These are phyloP conservation scores for Echeveria elegans DNA, from an alignment of 164 flowering plant genomes.

Conservation along the genomic window DNA sequence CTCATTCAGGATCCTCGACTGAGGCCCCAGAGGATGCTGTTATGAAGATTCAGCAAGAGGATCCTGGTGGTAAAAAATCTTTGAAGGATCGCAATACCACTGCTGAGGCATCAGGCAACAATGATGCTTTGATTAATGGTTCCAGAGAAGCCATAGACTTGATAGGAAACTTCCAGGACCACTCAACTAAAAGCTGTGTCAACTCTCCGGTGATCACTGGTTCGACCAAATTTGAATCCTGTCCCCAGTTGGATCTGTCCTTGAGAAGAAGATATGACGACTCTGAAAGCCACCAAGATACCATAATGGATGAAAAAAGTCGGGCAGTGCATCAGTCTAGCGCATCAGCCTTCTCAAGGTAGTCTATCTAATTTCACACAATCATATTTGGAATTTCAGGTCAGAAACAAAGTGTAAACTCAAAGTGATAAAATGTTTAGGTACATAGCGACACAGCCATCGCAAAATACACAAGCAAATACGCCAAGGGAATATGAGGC, in stretches of 20 bases:
- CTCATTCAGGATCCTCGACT: conserved; percentile 9
- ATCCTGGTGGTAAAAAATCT: conserved; percentile 11
- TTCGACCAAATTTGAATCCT: conserved; percentile 22
- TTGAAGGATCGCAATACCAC: conserved; percentile 16
- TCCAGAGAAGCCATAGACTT: conserved; percentile 64
- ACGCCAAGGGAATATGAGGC: conserved; percentile 18
- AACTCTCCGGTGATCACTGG: conserved; percentile 19
- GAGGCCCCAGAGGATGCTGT: conserved; percentile 13
- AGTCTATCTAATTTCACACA: not conserved
- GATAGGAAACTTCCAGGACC: conserved; percentile 54
- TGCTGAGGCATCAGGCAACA: conserved; percentile 19
- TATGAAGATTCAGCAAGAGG: conserved; percentile 8
- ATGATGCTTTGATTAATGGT: conserved; percentile 16
- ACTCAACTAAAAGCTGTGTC: conserved; percentile 13
- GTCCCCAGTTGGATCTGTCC: conserved; percentile 56
- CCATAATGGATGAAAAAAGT: conserved; percentile 23
- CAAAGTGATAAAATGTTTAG: conserved; percentile 30
- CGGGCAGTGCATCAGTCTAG: conserved; percentile 54
- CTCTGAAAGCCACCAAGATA: conserved; percentile 21
- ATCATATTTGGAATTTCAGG: not conserved
- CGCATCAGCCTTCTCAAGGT: conserved; percentile 81
- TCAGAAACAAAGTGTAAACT: not conserved
- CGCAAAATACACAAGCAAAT: conserved; percentile 16
- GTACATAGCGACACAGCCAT: conserved; percentile 37
- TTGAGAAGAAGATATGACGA: conserved; percentile 41